phyloP scores from a whole-genome alignment of 805 yeast genomes.

The Cyberlindnera mississippiensis region DNA sequence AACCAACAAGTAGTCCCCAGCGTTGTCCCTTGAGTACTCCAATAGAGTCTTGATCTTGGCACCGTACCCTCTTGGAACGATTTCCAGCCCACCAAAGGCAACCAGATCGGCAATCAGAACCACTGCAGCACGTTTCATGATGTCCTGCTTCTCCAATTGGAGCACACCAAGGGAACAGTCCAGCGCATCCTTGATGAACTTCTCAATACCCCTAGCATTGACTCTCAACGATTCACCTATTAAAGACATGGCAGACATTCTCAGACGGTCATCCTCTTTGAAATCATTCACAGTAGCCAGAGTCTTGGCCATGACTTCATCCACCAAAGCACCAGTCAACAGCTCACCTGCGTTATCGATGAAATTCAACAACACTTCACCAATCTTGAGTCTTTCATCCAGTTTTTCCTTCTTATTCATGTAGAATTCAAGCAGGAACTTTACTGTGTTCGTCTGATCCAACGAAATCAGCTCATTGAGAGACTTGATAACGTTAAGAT shows the following conservation, averaged over 20 bases:
- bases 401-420: slow-evolving; percentile 11
- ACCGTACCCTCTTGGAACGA: slow-evolving; percentile 48
- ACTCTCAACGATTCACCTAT: slow-evolving; percentile 66
- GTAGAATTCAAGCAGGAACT: slow-evolving; percentile 38
- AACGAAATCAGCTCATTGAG: slow-evolving; percentile 54
- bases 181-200: slow-evolving; percentile 49
- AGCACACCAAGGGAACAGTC: slow-evolving; percentile 80
- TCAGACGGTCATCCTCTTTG: slow-evolving; percentile 50
- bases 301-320: slow-evolving; percentile 40
- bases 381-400: slow-evolving; percentile 56
- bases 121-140: slow-evolving; percentile 70
- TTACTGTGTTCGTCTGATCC: slow-evolving; percentile 36
- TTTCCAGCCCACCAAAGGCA: slow-evolving; percentile 41
- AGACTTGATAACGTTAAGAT: slow-evolving; percentile 79
- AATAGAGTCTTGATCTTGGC: slow-evolving; percentile 39
- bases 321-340: slow-evolving; percentile 42
- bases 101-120: slow-evolving; percentile 62
- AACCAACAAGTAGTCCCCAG: slow-evolving; percentile 53
- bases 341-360: slow-evolving; percentile 47
- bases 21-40: slow-evolving; percentile 43
- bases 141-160: slow-evolving; percentile 49
- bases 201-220: slow-evolving; percentile 50
- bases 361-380: slow-evolving; percentile 71
- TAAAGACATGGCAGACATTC: slow-evolving; percentile 86
- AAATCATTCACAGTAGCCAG: slow-evolving; percentile 37